Conservation (phyloP, 2,329 filamentous ascomycete genomes). For the Cercospora berteroae region DNA sequence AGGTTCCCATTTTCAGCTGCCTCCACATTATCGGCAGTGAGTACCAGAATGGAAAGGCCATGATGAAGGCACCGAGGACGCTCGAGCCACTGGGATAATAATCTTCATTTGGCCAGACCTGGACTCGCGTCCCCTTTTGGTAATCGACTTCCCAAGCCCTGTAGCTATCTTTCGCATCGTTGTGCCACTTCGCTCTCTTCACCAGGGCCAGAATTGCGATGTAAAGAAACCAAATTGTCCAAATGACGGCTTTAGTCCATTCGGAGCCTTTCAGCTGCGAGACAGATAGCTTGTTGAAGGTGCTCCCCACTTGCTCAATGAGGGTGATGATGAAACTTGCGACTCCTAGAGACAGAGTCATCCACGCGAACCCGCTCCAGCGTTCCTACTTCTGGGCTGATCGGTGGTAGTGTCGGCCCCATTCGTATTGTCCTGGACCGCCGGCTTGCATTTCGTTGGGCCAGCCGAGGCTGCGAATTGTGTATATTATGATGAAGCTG, state of each 20-base stretch:
- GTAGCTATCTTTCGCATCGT: neutral
- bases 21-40: slow-evolving; percentile 6
- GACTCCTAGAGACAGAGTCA: neutral
- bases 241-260: slow-evolving; percentile 6
- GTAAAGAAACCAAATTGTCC: slow-evolving; percentile 7
- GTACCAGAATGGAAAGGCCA: slow-evolving; percentile 6
- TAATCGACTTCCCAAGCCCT: neutral
- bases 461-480: neutral
- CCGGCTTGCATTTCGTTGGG: slow-evolving; percentile 3
- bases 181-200: neutral
- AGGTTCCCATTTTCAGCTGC: slow-evolving; percentile 4
- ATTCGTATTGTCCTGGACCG: slow-evolving; percentile 7
- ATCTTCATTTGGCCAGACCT: slow-evolving; percentile 6
- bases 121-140: neutral
- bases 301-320: slow-evolving; percentile 3
- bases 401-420: slow-evolving; percentile 2
- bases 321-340: slow-evolving; percentile 7
- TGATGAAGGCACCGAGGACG: neutral
- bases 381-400: neutral
- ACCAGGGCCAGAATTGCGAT: neutral
- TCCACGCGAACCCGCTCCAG: slow-evolving; percentile 5
- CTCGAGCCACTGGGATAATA: neutral
- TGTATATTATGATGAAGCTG: neutral
- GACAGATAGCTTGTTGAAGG: slow-evolving; percentile 4
- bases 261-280: slow-evolving; percentile 1